These are phyloP conservation scores for Liriodendron chinense DNA, from an alignment of 164 flowering plant genomes.

Conservation along the genomic window DNA sequence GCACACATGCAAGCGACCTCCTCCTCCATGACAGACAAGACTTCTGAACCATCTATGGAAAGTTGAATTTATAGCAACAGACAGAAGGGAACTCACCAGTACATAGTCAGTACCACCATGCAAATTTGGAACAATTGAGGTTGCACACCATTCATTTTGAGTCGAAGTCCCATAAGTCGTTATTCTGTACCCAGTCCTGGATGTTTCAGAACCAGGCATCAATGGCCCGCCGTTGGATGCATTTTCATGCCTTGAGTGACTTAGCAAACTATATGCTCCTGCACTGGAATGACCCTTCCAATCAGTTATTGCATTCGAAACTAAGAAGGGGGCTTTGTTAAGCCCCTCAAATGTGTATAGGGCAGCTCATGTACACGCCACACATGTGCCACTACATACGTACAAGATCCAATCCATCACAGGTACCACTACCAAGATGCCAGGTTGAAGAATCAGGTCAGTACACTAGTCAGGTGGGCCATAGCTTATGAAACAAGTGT, in stretches of 20 bases:
- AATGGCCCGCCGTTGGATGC: background rate
- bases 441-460: background rate
- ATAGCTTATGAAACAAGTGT: background rate
- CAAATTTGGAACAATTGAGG: constrained; percentile 33
- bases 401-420: no score
- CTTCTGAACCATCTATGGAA: background rate
- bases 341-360: background rate
- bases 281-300: constrained; percentile 20
- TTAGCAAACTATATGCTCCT: constrained; percentile 37
- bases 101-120: constrained; percentile 44
- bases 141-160: constrained; percentile 46
- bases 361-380: background rate
- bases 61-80: background rate
- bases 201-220: constrained; percentile 1
- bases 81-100: constrained; percentile 25
- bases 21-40: no score
- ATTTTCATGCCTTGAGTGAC: constrained; percentile 3
- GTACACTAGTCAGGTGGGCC: background rate
- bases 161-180: constrained; percentile 40
- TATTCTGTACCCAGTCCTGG: constrained; percentile 19
- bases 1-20: no score
- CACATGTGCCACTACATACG: no score
- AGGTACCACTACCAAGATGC: no score
- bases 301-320: constrained; percentile 5
- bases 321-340: background rate